A percentile compares a stretch with the other conserved stretches of the same genome.
Conservation (phyloP, 2,329 filamentous ascomycete genomes). For the Fusarium sp. region DNA sequence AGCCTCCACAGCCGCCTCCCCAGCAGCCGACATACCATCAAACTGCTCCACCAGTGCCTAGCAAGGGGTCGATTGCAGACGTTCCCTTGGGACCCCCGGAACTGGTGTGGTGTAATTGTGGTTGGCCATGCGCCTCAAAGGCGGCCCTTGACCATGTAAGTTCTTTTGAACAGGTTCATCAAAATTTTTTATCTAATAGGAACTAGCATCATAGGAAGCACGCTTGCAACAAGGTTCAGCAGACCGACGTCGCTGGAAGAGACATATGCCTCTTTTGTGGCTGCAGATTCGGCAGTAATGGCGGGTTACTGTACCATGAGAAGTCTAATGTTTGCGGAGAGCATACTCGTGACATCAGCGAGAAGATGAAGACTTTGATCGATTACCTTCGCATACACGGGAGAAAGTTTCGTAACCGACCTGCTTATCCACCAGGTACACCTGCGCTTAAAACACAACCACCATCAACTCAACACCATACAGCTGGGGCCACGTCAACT, state of each 20-base stretch:
- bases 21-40: neutral
- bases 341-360: constrained; percentile 45
- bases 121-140: constrained; percentile 52
- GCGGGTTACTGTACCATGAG: constrained; percentile 60
- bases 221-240: constrained; percentile 42
- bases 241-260: constrained; percentile 39
- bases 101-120: constrained; percentile 50
- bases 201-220: constrained; percentile 48
- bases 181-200: constrained; percentile 29
- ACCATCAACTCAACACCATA: neutral
- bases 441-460: neutral
- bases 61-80: neutral
- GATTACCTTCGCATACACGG: constrained; percentile 13
- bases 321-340: constrained; percentile 61
- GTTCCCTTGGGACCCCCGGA: constrained; percentile 4
- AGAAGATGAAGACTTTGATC: constrained; percentile 30
- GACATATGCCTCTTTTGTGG: constrained; percentile 61
- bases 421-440: neutral
- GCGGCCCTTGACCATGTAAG: constrained; percentile 52
- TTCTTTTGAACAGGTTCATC: neutral
- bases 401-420: neutral
- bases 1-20: neutral
- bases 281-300: constrained; percentile 56
- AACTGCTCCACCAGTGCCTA: neutral
- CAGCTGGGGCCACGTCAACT: constrained; percentile 11